Evolutionary conservation across 768 basidiomycete genomes (phyloP), one percentile per base, ranked within the genome.

Genomic region (Lentinula edodes): DNA sequence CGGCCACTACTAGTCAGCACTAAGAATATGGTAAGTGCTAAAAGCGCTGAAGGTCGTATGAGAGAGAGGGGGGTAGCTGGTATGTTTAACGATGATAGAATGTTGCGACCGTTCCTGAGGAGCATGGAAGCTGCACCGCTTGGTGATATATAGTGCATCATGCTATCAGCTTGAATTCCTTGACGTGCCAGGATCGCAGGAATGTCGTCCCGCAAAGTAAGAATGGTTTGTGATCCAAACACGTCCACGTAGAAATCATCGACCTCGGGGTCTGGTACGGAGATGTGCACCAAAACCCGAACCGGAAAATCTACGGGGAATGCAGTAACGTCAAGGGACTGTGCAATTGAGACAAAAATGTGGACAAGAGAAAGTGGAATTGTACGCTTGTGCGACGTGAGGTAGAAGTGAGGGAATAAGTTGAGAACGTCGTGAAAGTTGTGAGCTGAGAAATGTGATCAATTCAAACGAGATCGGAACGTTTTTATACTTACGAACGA

Each of bases 321-420:
- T 0, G 84, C 84, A 7, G 68, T 63, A 16, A 88, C 73, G 28
- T 80, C 83, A 0, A 88, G 68, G 38, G 83, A 77, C 15, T 78
- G 75, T 16, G 79, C 78, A 48, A 89, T 71, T 16, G 80, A 77
- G 12, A 83, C 77, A 62, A 86, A 89, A 23, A 86, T 67, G 70
- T 83, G 84, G 42, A 81, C 80, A 46, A 88, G 73, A 10, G 84
- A 84, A 52, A 89, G 80, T 0, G 87, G 86, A 48, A 88, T 78
- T 0, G 84, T 80, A 23, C 70, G 69, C 60, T 76, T 83, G 65
- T 80, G 72, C 0, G 76, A 75, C 1, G 73, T 75, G 20, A 89
- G 75, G 66, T 87, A 85, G 58, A 73, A 68, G 64, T 87, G 86
- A 16, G 87, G 86, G 63, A 86, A 87, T 52, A 81, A 80, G 62